Evolutionary conservation across 225 moss, liverwort and hornwort species (phyloP).

Genomic region (Takakia lepidozioides): DNA sequence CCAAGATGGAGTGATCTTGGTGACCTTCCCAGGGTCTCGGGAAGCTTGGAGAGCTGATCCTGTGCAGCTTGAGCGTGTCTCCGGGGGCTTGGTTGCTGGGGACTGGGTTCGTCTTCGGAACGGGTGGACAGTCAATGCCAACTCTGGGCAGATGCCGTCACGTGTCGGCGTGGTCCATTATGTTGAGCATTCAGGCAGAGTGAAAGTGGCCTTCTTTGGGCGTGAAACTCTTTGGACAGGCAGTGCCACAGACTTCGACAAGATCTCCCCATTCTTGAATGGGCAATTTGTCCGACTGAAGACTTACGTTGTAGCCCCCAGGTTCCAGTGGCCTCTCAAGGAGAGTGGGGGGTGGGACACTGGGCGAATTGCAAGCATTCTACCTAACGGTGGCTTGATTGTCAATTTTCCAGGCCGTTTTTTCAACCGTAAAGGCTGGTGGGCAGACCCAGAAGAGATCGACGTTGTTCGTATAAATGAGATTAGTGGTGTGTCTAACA

Average conservation of each 20-base stretch:
- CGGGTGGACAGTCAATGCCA: conserved; percentile 43
- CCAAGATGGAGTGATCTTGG: conserved; percentile 57
- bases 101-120: conserved; percentile 76
- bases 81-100: conserved; percentile 65
- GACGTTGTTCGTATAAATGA: conserved; percentile 76
- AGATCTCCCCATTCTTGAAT: conserved; percentile 32
- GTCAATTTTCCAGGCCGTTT: conserved; percentile 87
- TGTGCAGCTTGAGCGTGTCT: conserved; percentile 72
- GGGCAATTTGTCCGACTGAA: conserved; percentile 79
- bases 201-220: conserved; percentile 85
- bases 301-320: conserved; percentile 49
- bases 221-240: conserved; percentile 73
- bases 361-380: conserved; percentile 62
- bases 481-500: conserved; percentile 69
- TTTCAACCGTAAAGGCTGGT: conserved; percentile 75
- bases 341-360: conserved; percentile 77
- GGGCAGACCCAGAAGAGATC: conserved; percentile 88
- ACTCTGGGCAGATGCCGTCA: conserved; percentile 42
- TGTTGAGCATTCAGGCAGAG: conserved; percentile 58
- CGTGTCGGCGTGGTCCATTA: conserved; percentile 71
- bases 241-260: conserved; percentile 64
- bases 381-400: conserved; percentile 77
- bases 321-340: conserved; percentile 69
- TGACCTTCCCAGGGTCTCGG: conserved; percentile 60
- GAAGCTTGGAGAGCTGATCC: conserved; percentile 96